Base-by-base conservation (phyloP, 2,329 filamentous ascomycete genomes). In the Boeremia exigua region DNA sequence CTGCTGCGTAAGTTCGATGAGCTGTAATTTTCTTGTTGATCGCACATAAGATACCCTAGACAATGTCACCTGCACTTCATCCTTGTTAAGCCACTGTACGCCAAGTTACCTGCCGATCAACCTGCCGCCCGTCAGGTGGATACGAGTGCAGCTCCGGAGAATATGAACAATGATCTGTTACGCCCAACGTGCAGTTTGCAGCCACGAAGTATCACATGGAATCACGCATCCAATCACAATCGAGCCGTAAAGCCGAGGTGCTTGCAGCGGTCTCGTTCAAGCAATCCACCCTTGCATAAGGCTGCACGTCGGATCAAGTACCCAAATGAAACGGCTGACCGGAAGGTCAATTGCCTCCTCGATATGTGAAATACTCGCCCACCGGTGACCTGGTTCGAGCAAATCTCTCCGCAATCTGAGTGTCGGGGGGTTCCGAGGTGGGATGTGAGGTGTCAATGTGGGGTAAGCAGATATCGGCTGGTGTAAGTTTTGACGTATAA, bases 1-100 rank as follows among this genome's bases (percentile, higher is more conserved):
- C 53, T 58, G n/a, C 51, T 69, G 36, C 63, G 64, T 12, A 50
- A 30, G 30, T 70, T 70, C 37, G 66, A 70, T 45, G 65, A 70
- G 52, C 39, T 69, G 34, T 70, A 51, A 48, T 38, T 54, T 32
- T 14, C 9, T 19, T 53, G 29, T 37, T 27, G 10, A 36, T 33
- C 27, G 47, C 28, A 39, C 43, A 32, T 47, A 33, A 54, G 60
- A 66, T 65, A 66, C 62, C 60, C 59, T 46, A 50, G 40, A 42
- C 15, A 45, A 50, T 50, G n/a, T 37, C 15, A 50, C 34, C 11
- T 47, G 30, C 15, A 27, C 34, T 47, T 17, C 19, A 32, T 46
- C 30, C 6, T 33, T 12, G 14, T 8, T 30, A 34, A 37, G 12
- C 29, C 37, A 32, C 14, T 9, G 1, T 5, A 25, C 39, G 39